Base-by-base conservation (phyloP, 1,284 basidiomycete species). In the Ustilago loliicola region DNA sequence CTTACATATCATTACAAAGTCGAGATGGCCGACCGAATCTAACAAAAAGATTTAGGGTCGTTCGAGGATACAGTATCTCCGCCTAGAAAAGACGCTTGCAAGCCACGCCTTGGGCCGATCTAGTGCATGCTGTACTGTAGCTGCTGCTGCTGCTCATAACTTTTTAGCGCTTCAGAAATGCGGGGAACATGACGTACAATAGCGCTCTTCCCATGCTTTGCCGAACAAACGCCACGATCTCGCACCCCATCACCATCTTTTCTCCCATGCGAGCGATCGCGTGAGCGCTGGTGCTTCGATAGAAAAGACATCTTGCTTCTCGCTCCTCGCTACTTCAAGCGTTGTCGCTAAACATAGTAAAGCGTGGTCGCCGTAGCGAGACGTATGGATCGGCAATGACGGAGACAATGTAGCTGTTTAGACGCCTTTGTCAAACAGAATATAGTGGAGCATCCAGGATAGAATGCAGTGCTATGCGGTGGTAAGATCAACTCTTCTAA, bases 1-100 rank as follows among this genome's bases (percentile, higher is more conserved):
- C 68, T 65, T 47, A 70, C 68, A 52, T 57, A 70, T 56, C 58
- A 47, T 70, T 45, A 61, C 60, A 15, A 27, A 27, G 25, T 15
- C 21, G 7, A 2, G 1, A 3, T 27, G 23, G 6, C 3, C 4
- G 5, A n/a, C n/a, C 8, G 9, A 25, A 29, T 29, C 48, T 50
- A 50, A 50, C 48, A 47, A 3, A n/a, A n/a, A n/a, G 7, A 34
- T 11, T 34, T 38, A 11, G 9, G 7, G 45, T 23, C 21, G 45
- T 23, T 2, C 45, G 5, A 50, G 29, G 25, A n/a, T n/a, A n/a
- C 27, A 11, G 11, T 27, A 15, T n/a, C 42, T 21, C n/a, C n/a
- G 21, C 42, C 42, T 45, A n/a, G 21, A 45, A 8, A 15, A 38
- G 36, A 34, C 32, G 38, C 11, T 5, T 40, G 42, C 42, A 45